Conservation (phyloP, 164 flowering plant species). For the Echeveria elegans region DNA sequence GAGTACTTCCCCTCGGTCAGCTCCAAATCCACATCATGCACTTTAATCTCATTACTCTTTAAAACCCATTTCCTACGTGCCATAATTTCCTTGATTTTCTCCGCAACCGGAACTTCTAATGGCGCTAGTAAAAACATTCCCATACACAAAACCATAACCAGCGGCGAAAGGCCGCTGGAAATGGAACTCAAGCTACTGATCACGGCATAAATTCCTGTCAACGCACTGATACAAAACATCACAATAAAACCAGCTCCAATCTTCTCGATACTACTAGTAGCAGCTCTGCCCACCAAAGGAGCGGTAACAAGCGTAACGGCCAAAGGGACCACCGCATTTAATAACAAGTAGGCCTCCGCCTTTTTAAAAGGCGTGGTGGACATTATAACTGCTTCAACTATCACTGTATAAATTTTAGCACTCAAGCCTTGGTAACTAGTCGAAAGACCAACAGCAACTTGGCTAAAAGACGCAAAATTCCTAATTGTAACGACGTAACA, state of each 20-base stretch:
- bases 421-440: conserved; percentile 71
- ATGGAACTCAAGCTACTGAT: conserved; percentile 26
- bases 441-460: conserved; percentile 59
- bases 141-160: conserved; percentile 18
- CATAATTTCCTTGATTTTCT: conserved; percentile 14
- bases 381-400: conserved; percentile 20
- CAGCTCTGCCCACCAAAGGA: conserved; percentile 24
- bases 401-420: conserved; percentile 49
- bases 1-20: background rate
- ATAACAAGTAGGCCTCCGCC: conserved; percentile 35
- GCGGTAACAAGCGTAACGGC: conserved; percentile 28
- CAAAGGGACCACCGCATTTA: conserved; percentile 52
- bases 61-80: conserved; percentile 13
- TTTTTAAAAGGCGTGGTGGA: conserved; percentile 3
- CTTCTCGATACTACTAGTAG: conserved; percentile 8
- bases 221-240: conserved; percentile 44
- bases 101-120: conserved; percentile 29
- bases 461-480: conserved; percentile 50
- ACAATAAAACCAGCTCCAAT: conserved; percentile 27
- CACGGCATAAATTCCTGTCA: conserved; percentile 53
- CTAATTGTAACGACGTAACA: conserved; percentile 40
- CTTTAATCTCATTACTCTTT: conserved; percentile 19
- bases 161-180: conserved; percentile 11
- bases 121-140: conserved; percentile 29
- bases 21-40: conserved; percentile 12